Base-by-base conservation (phyloP, 1,139 yeast species). In the Nakaseomyces uthaithaninus region DNA sequence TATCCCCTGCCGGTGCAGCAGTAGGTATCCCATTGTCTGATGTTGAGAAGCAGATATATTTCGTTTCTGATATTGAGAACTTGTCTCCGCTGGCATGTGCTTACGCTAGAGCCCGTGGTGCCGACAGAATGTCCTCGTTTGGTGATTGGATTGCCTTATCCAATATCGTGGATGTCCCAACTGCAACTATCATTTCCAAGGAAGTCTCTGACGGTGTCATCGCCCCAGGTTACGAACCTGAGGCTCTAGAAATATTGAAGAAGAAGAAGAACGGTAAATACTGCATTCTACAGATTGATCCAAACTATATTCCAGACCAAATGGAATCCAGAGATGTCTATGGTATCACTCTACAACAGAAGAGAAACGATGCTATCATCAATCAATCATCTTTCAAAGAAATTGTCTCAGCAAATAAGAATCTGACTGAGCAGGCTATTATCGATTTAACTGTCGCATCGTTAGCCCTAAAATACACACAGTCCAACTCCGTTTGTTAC, bases 31-130 rank as follows among this genome's bases (percentile, higher is more conserved):
- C 98, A 50, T 73, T 91, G 56, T 62, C 82, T 39, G 97, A 89
- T 43, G 72, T 80, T 47, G 98, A 91, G 71, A 89, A 89, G 77
- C 84, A 89, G 67, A 77, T 91, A 48, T 91, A 91, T 72, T 91
- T 91, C 64, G 98, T 91, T 49, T 79, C 79, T 56, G 96, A 86
- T 64, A 86, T 91, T 59, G 95, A 86, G 67, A 84, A 87, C 72
- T 72, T 91, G 63, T 85, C 96, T 24, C 97, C 97, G 45, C 74
- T 91, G 62, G 98, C 98, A 49, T 84, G 84, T 60, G 98, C 98
- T 45, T 91, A 91, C 60, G 98, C 98, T 34, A 83, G 98, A 68
- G 98, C 98, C 42, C 83, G 98, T 68, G 98, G 98, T 65, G 98
- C 98, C 52, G 98, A 91, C 69, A 82, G 98, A 74, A 91, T 91